Evolutionary conservation across 176 grass and related monocot genomes (phyloP).

Genomic region (Guadua angustifolia): DNA sequence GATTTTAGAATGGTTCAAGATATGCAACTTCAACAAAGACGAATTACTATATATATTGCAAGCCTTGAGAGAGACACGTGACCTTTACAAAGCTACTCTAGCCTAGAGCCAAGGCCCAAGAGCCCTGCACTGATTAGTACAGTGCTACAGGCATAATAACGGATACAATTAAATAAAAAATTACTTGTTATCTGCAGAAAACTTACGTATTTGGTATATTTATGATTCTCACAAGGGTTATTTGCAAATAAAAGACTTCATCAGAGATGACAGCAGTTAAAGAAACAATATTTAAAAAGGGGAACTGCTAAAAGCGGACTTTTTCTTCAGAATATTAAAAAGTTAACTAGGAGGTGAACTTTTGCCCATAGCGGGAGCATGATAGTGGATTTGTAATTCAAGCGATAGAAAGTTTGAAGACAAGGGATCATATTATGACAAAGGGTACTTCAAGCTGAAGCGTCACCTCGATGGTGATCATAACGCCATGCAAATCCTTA

Average conservation of each 20-base stretch:
- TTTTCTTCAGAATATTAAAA: constrained; percentile 7
- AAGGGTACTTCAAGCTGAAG: constrained; percentile 2
- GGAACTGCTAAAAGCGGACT: background rate
- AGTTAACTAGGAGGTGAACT: too few species aligned
- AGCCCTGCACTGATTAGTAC: background rate
- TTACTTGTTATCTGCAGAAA: background rate
- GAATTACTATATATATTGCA: background rate
- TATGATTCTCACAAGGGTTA: background rate
- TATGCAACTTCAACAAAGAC: background rate
- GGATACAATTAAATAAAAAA: background rate
- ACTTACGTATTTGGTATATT: background rate
- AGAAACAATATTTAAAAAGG: background rate
- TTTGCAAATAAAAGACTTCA: background rate
- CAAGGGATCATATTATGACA: background rate
- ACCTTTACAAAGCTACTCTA: background rate
- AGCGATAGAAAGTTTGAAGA: background rate
- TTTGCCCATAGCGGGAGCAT: background rate
- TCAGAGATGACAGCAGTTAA: background rate
- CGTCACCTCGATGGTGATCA: constrained; percentile 73
- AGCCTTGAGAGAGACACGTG: background rate
- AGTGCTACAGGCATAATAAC: background rate
- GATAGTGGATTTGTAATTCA: background rate
- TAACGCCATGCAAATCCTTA: constrained; percentile 66
- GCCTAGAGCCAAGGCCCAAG: background rate
- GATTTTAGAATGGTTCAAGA: background rate